These are phyloP conservation scores for Chytriomyces sp. DNA, from an alignment of 192 early-diverging fungal species.

Conservation along the genomic window DNA sequence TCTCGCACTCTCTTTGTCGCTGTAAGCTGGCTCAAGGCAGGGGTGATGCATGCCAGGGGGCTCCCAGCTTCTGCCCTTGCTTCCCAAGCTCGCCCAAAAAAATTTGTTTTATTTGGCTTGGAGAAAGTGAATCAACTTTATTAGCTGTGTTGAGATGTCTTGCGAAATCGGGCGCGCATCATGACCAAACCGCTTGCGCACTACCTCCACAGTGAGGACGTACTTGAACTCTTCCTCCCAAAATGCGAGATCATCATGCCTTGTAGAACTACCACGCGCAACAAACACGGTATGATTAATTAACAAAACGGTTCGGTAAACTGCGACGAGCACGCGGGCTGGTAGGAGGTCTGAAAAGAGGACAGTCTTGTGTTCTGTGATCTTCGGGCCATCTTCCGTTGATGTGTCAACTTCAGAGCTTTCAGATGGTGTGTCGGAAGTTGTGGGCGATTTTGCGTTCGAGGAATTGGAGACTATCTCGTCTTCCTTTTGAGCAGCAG, in stretches of 20 bases:
- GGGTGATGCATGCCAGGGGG: background rate
- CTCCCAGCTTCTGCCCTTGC: background rate
- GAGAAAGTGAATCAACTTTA: background rate
- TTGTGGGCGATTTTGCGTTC: background rate
- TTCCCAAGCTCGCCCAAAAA: background rate
- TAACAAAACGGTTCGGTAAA: constrained; percentile 13
- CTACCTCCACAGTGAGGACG: background rate
- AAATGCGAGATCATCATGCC: background rate
- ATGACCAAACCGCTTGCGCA: constrained; percentile 13
- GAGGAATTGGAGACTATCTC: background rate
- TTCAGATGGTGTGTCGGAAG: background rate
- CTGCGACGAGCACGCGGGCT: background rate
- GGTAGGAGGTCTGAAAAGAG: constrained; percentile 19
- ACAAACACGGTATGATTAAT: constrained; percentile 12
- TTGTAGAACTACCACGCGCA: background rate
- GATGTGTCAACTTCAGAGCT: too few species aligned
- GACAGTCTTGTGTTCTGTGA: background rate
- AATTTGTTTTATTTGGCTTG: too few species aligned
- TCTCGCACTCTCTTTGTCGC: too few species aligned
- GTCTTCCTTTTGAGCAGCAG: background rate
- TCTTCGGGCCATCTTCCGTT: background rate
- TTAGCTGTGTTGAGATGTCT: background rate
- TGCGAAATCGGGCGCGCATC: constrained; percentile 22
- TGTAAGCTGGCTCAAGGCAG: too few species aligned
- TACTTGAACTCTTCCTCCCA: constrained; percentile 21